Evolutionary conservation across 306 rosid genomes (phyloP).

Genomic region (Medicago arabica): DNA sequence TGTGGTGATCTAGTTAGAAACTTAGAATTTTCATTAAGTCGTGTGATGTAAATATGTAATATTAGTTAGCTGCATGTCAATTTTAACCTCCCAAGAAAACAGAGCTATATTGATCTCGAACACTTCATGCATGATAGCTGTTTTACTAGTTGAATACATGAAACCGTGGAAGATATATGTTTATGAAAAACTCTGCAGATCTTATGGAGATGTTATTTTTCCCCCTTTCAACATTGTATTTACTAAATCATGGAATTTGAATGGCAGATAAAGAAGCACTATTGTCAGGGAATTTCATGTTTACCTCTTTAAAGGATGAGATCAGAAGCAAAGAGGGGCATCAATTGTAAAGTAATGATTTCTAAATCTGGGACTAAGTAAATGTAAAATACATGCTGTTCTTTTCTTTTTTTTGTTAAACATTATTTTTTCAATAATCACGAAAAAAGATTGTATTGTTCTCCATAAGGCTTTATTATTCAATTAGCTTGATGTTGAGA

Average conservation of each 20-base stretch:
- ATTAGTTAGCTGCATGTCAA: slow-evolving; percentile 20
- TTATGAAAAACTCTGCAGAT: slow-evolving; percentile 32
- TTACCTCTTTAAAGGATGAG: slow-evolving; percentile 65
- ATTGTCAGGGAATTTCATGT: slow-evolving; percentile 78
- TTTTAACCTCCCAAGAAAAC: slow-evolving; percentile 31
- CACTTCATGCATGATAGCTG: slow-evolving; percentile 18
- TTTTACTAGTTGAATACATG: slow-evolving; percentile 24
- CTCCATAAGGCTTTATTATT: slow-evolving; percentile 18
- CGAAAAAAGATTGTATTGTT: slow-evolving; percentile 13
- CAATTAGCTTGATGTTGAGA: slow-evolving; percentile 33
- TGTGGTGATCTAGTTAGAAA: slow-evolving; percentile 17
- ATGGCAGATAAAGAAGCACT: slow-evolving; percentile 86
- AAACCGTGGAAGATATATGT: slow-evolving; percentile 20
- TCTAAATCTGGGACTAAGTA: neutral
- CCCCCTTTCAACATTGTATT: slow-evolving; percentile 18
- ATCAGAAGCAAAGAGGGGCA: slow-evolving; percentile 37
- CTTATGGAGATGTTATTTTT: slow-evolving; percentile 5
- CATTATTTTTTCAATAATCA: slow-evolving; percentile 31
- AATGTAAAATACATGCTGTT: slow-evolving; percentile 20
- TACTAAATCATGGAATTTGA: slow-evolving; percentile 46
- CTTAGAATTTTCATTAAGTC: slow-evolving; percentile 2
- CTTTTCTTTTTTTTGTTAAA: neutral
- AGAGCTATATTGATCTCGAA: neutral
- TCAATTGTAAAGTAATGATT: slow-evolving; percentile 40
- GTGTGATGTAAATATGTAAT: neutral